Conservation (phyloP, 148 eudicot genomes). For the Cornus kousa region DNA sequence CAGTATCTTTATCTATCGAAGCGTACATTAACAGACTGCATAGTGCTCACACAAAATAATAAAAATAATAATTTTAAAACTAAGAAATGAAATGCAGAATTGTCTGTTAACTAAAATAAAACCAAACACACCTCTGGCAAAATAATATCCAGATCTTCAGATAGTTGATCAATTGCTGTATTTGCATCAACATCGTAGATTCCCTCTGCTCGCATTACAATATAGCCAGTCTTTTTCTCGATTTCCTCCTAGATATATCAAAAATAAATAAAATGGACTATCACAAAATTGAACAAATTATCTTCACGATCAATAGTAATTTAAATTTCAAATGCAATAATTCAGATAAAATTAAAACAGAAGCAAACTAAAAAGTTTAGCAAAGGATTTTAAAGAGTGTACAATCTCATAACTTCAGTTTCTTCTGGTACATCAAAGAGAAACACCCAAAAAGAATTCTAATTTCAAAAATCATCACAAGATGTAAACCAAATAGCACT, state of each 20-base stretch:
- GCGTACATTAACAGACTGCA: neutral
- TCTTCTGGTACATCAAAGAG: too few species aligned
- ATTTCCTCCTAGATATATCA: neutral
- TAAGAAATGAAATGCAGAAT: too few species aligned
- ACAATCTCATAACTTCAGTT: too few species aligned
- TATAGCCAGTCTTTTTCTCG: conserved; percentile 5
- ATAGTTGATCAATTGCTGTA: neutral
- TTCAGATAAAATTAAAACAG: too few species aligned
- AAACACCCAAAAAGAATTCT: too few species aligned
- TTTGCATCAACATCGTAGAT: conserved; percentile 7
- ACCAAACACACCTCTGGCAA: neutral
- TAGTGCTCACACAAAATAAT: neutral
- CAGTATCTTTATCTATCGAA: neutral
- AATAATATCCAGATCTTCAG: neutral
- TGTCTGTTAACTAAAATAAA: too few species aligned
- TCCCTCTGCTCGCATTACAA: conserved; percentile 11
- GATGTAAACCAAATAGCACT: too few species aligned
- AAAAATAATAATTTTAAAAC: too few species aligned
- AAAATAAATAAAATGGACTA: neutral
- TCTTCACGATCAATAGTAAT: neutral
- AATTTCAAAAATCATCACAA: too few species aligned
- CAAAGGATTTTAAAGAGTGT: too few species aligned
- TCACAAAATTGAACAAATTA: neutral
- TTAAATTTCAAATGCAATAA: too few species aligned
- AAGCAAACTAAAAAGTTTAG: too few species aligned